Percentiles rank a stretch among this genome's conserved stretches.
phyloP scores from a whole-genome alignment of 441 rosid species.

The Omphalea diandra region DNA sequence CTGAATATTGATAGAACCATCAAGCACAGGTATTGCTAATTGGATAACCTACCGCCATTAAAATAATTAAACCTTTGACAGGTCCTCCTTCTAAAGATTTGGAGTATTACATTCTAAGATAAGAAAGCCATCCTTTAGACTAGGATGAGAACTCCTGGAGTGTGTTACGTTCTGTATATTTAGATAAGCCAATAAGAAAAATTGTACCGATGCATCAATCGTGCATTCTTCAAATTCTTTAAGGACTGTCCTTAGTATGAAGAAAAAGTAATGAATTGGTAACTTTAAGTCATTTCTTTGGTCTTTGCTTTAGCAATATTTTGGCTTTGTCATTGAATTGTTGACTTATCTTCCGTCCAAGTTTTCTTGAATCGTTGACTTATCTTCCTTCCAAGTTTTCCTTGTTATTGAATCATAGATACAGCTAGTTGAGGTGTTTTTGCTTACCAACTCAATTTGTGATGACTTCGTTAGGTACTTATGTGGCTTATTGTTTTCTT shows the following conservation, averaged over 20 bases:
- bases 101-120: background rate
- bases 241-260: background rate
- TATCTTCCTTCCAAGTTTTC: background rate
- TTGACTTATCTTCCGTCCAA: no score
- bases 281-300: background rate
- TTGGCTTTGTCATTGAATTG: no score
- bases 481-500: background rate
- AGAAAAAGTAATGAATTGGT: no score
- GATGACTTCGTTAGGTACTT: background rate
- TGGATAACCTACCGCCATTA: no score
- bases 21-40: no score
- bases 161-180: background rate
- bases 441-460: background rate
- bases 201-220: no score
- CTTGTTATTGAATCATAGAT: background rate
- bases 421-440: background rate
- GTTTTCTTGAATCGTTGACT: no score
- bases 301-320: background rate
- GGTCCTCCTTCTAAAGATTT: background rate
- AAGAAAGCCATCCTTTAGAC: no score
- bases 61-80: no score
- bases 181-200: background rate
- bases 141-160: background rate
- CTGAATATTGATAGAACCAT: no score
- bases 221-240: background rate